phyloP scores from a whole-genome alignment of 2,329 filamentous ascomycete species.

The Penicillium hordei region DNA sequence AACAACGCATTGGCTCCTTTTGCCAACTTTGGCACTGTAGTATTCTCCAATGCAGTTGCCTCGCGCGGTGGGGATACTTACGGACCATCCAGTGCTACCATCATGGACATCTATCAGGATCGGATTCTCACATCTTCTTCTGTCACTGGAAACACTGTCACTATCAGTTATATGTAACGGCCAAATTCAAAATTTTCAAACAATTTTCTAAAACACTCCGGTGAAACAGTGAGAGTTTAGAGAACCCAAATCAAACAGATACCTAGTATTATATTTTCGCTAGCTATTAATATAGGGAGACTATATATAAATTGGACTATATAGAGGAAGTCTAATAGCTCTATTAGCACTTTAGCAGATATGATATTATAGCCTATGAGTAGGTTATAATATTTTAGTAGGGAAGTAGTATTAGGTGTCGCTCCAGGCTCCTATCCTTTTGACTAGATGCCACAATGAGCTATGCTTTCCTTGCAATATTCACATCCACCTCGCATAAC shows the following conservation, averaged over 20 bases:
- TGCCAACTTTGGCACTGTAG: slow-evolving; percentile 50
- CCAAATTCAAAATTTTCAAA: not conserved
- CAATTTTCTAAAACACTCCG: not conserved
- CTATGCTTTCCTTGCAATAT: too few species aligned
- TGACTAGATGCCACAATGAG: not conserved
- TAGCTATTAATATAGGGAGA: too few species aligned
- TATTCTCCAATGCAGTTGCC: slow-evolving; percentile 46
- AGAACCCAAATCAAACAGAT: not conserved
- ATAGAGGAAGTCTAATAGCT: too few species aligned
- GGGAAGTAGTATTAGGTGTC: too few species aligned
- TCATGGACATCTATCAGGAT: slow-evolving; percentile 50
- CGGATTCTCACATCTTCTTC: slow-evolving; percentile 37
- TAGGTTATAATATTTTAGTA: too few species aligned
- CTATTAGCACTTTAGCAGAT: too few species aligned
- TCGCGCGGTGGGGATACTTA: slow-evolving; percentile 30
- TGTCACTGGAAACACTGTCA: slow-evolving; percentile 22
- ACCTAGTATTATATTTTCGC: too few species aligned
- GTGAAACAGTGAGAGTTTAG: not conserved
- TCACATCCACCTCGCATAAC: too few species aligned
- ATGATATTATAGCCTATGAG: too few species aligned
- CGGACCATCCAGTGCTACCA: slow-evolving; percentile 39
- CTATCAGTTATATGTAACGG: slow-evolving; percentile 23
- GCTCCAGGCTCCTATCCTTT: not conserved
- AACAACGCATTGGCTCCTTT: slow-evolving; percentile 44
- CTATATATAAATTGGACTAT: too few species aligned